Evolutionary conservation across 768 basidiomycete species (phyloP).

Genomic region (Hygrophorus russula): DNA sequence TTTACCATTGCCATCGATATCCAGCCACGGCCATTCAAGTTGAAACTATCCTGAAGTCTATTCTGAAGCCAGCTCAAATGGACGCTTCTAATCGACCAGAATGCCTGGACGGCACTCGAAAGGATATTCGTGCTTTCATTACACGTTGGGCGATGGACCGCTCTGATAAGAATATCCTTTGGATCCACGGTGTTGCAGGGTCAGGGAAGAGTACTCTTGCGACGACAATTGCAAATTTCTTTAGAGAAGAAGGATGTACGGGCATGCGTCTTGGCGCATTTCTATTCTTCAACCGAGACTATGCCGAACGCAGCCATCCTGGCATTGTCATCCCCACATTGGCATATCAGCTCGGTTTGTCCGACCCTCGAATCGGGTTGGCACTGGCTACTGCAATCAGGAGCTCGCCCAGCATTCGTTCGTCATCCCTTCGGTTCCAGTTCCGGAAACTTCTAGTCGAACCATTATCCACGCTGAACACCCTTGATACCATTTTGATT

Average conservation of each 20-base stretch:
- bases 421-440: background rate
- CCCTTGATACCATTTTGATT: conserved; percentile 4
- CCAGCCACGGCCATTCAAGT: too few species aligned
- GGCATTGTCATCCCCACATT: conserved; percentile 2
- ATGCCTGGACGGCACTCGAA: conserved; percentile 6
- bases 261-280: conserved; percentile 1
- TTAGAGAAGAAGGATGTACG: background rate
- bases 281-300: background rate
- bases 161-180: conserved; percentile 12
- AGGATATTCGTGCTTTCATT: conserved; percentile 5
- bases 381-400: background rate
- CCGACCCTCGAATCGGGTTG: conserved; percentile 10
- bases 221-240: conserved; percentile 1
- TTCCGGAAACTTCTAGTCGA: conserved; percentile 23
- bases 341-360: background rate
- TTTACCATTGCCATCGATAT: too few species aligned
- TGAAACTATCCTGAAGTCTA: too few species aligned
- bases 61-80: background rate
- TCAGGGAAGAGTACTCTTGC: conserved; percentile 4
- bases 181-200: conserved; percentile 2
- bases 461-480: conserved; percentile 10
- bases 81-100: background rate
- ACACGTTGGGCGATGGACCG: conserved; percentile 22
- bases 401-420: conserved; percentile 8
- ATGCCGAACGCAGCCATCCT: background rate